phyloP scores from a whole-genome alignment of 495 filamentous ascomycete genomes.

The Letharia columbiana region DNA sequence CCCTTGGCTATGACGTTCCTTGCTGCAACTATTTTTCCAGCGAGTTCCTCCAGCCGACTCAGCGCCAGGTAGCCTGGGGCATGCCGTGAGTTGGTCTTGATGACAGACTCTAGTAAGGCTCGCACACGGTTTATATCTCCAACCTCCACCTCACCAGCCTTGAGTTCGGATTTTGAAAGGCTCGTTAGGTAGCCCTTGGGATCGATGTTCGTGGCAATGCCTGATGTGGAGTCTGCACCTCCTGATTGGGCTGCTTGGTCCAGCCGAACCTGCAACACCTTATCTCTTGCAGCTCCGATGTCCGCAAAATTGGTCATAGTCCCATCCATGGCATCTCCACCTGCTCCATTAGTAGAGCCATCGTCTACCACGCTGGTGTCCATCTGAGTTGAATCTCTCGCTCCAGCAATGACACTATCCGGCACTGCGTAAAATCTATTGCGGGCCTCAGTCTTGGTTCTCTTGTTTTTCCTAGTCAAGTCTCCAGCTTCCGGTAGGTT shows the following conservation, averaged over 20 bases:
- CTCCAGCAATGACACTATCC: conserved; percentile 88
- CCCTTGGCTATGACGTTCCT: conserved; percentile 77
- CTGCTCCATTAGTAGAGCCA: conserved; percentile 42
- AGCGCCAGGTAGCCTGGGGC: conserved; percentile 96
- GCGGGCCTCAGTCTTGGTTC: conserved; percentile 64
- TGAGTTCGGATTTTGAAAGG: conserved; percentile 66
- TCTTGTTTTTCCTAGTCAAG: conserved; percentile 84
- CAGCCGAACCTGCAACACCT: conserved; percentile 81
- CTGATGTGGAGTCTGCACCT: conserved; percentile 55
- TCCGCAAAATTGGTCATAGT: conserved; percentile 98
- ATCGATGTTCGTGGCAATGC: conserved; percentile 86
- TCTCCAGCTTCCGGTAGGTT: conserved; percentile 93
- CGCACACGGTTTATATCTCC: conserved; percentile 95
- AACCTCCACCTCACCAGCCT: conserved; percentile 70
- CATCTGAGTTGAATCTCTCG: conserved; percentile 68
- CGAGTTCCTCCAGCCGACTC: conserved; percentile 83
- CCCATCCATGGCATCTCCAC: conserved; percentile 55
- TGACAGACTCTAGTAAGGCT: conserved; percentile 86
- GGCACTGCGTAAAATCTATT: conserved; percentile 92
- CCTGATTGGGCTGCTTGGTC: conserved; percentile 75
- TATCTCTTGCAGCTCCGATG: conserved; percentile 90
- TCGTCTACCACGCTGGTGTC: conserved; percentile 80
- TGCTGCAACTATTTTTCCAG: conserved; percentile 81
- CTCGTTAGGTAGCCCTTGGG: conserved; percentile 93
- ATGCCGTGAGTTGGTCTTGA: conserved; percentile 89